phyloP scores from a whole-genome alignment of 2,329 filamentous ascomycete species.

The Fusarium oligoseptatum region DNA sequence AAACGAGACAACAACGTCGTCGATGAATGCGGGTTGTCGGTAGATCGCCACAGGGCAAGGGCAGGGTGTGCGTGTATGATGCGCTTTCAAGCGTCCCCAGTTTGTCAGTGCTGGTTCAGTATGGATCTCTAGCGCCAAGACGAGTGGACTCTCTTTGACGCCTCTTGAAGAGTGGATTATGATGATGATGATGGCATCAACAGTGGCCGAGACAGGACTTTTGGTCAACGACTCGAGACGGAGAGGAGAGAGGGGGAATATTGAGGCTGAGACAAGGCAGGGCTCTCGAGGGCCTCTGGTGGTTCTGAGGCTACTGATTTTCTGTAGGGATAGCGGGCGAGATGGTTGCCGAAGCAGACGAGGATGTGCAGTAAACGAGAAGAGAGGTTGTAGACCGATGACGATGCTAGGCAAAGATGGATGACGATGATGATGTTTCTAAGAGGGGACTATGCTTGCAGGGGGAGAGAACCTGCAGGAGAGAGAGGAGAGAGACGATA shows the following conservation, averaged over 20 bases:
- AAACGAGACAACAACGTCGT: conserved; percentile 15
- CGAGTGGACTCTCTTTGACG: conserved; percentile 1
- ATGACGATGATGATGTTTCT: conserved; percentile 1
- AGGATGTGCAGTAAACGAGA: conserved; percentile 4
- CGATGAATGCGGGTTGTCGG: neutral
- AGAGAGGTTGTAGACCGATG: neutral
- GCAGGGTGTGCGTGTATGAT: conserved; percentile 24
- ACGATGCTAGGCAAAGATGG: conserved; percentile 20
- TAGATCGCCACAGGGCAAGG: conserved; percentile 15
- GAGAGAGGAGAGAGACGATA: conserved; percentile 17
- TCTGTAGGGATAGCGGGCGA: neutral
- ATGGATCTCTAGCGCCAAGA: conserved; percentile 17
- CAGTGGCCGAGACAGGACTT: neutral
- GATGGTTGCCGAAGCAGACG: conserved; percentile 9
- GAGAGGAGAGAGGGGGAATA: neutral
- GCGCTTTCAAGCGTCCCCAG: neutral
- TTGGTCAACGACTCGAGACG: neutral
- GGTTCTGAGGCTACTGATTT: neutral
- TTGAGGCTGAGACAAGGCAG: conserved; percentile 25
- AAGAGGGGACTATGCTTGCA: conserved; percentile 19
- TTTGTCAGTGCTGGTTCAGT: neutral
- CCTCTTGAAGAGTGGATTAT: conserved; percentile 26
- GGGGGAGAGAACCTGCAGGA: conserved; percentile 21
- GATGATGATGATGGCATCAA: conserved; percentile 37
- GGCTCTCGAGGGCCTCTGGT: neutral